Percentiles rank a stretch among this genome's conserved stretches.
phyloP scores from a whole-genome alignment of 2,329 filamentous ascomycete genomes.

The Xylariaceae sp. region DNA sequence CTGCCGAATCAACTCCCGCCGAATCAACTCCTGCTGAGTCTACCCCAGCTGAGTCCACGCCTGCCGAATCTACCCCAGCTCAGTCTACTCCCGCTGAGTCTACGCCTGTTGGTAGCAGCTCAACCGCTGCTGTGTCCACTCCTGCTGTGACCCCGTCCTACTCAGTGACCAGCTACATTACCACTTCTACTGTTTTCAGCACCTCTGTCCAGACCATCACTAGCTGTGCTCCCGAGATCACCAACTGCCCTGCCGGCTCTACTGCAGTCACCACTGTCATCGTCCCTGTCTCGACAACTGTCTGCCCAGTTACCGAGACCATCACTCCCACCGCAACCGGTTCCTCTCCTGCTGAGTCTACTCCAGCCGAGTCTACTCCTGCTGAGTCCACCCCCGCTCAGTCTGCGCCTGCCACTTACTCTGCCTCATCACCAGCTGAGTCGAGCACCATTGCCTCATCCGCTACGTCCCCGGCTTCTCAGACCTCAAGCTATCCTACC shows the following conservation, averaged over 20 bases:
- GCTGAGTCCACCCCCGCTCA: not conserved
- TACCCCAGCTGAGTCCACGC: constrained; percentile 25
- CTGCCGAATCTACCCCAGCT: constrained; percentile 25
- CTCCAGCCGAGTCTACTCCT: constrained; percentile 26
- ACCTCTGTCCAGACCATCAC: constrained; percentile 59
- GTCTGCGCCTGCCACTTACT: constrained; percentile 3
- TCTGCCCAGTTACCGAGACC: constrained; percentile 67
- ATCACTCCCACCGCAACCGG: constrained; percentile 31
- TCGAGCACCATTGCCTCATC: constrained; percentile 37
- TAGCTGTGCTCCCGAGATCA: constrained; percentile 57
- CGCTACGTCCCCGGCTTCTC: constrained; percentile 41
- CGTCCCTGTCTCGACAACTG: constrained; percentile 63
- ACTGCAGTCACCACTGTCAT: constrained; percentile 60
- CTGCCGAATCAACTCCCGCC: constrained; percentile 18
- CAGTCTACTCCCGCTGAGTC: constrained; percentile 19
- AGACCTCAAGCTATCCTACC: constrained; percentile 37
- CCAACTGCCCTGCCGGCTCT: constrained; percentile 55
- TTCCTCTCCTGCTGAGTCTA: constrained; percentile 37
- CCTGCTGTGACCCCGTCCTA: constrained; percentile 24
- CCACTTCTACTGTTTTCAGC: constrained; percentile 58
- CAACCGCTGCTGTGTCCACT: constrained; percentile 35
- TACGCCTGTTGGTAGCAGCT: constrained; percentile 20
- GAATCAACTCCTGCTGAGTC: constrained; percentile 30
- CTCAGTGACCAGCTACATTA: constrained; percentile 49
- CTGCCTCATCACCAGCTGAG: constrained; percentile 21